Base-by-base conservation (phyloP, 1,284 basidiomycete genomes). In the Baeospora myosura region DNA sequence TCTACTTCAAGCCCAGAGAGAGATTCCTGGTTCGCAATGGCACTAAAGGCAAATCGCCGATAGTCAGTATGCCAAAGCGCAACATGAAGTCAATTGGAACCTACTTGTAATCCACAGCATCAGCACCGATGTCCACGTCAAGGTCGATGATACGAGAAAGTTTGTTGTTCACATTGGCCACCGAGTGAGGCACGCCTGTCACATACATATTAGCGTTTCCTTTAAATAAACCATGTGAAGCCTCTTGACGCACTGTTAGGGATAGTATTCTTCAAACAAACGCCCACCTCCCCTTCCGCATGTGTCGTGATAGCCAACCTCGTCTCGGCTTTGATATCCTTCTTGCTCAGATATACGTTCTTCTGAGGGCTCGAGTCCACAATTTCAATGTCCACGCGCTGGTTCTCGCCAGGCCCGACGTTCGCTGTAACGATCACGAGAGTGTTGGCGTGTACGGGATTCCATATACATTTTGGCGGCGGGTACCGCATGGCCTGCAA, bases 101-200 rank as follows among this genome's bases (percentile, higher is more conserved):
- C 52, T 58, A 93, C 90, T 98, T 98, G 75, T 98, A 98, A 65
- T 98, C 96, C 30, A 98, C 85, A 0, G 96, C 96, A 56, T 98
- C 95, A 14, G 95, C 94, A 35, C 95, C 95, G 62, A 98, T 95
- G 58, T 98, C 96, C 31, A 98, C 81, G 59, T 98, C 95, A 42
- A 98, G 68, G 68, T 98, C 95, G 49, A 98, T 67, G 17, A 84
- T 74, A 24, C 88, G 74, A 24, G 71, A 65, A 44, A 76, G 67
- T 44, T 74, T 73, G 16, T 64, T 56, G 4, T 66, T 64, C 28
- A n/a, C n/a, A 74, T 24, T 69, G 63, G 23, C 62, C 64, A 32
- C 12, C 42, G 43, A 17, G 14, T 17, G 33, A n/a, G n/a, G n/a
- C n/a, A n/a, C 34, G 44, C 69, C 74, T 76, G 32, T 18, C 42